Conservation (phyloP, 2,329 filamentous ascomycete genomes). For the Talaromyces sp. region DNA sequence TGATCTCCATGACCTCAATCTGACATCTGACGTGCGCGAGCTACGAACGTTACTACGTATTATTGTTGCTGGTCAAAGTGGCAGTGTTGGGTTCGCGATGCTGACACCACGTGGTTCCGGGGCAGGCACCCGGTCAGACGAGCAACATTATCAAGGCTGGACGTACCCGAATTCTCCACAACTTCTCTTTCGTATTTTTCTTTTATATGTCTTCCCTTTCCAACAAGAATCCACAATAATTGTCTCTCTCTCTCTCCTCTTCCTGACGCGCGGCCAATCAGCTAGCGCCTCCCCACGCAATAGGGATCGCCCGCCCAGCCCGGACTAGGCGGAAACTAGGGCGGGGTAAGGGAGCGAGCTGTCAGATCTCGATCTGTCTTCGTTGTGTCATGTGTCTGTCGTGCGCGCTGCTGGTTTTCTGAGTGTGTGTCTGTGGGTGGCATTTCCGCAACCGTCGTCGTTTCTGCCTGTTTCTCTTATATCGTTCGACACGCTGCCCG, state of each 20-base stretch:
- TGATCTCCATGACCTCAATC: not conserved
- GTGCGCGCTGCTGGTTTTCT: not conserved
- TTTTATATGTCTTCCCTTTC: too few relatives aligned
- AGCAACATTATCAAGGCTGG: too few relatives aligned
- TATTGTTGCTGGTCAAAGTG: not conserved
- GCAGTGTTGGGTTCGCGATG: not conserved
- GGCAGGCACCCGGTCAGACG: not conserved
- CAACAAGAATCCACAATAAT: too few relatives aligned
- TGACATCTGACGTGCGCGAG: not conserved
- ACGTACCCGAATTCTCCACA: too few relatives aligned
- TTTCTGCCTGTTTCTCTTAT: not conserved
- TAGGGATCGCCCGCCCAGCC: conserved; percentile 6
- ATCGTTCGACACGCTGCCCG: not conserved
- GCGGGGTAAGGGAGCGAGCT: conserved; percentile 11
- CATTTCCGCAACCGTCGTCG: not conserved
- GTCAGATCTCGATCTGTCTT: conserved; percentile 11
- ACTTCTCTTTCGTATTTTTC: too few relatives aligned
- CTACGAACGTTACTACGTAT: not conserved
- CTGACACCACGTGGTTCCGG: not conserved
- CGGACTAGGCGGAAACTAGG: conserved; percentile 8
- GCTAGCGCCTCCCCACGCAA: not conserved
- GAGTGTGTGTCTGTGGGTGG: not conserved
- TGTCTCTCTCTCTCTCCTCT: not conserved
- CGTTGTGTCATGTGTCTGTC: conserved; percentile 7
- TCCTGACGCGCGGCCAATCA: conserved; percentile 2